These are phyloP conservation scores for Pyrenochaeta sp. DNA, from an alignment of 2,329 filamentous ascomycete species.

Conservation along the genomic window DNA sequence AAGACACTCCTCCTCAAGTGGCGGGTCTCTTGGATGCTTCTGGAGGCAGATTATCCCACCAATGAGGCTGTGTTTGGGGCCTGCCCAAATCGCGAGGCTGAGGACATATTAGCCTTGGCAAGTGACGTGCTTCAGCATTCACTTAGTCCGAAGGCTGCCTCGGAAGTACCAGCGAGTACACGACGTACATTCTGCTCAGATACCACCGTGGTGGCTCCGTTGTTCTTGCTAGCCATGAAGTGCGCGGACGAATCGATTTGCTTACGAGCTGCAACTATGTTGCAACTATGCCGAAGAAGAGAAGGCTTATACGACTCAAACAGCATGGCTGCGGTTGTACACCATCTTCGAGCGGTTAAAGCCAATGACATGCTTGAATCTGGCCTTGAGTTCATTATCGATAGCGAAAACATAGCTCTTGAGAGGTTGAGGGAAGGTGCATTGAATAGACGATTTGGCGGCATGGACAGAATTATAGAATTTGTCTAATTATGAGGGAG, in stretches of 20 bases:
- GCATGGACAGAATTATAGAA: background rate
- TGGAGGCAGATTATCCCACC: slow-evolving; percentile 6
- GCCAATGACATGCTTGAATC: background rate
- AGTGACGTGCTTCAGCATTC: slow-evolving; percentile 1
- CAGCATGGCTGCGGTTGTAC: slow-evolving; percentile 1
- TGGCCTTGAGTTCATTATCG: background rate
- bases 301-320: slow-evolving; percentile 6
- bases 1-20: slow-evolving; percentile 6
- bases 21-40: slow-evolving; percentile 3
- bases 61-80: slow-evolving; percentile 3
- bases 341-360: background rate
- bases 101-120: slow-evolving; percentile 1
- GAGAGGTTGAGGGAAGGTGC: slow-evolving; percentile 1
- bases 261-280: slow-evolving; percentile 3
- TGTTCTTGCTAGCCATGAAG: slow-evolving; percentile 8
- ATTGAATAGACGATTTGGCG: background rate
- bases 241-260: slow-evolving; percentile 6
- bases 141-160: background rate
- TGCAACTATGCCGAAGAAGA: background rate
- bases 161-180: background rate
- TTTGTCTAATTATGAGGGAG: background rate
- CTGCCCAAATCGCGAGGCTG: slow-evolving; percentile 5
- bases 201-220: slow-evolving; percentile 7
- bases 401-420: background rate
- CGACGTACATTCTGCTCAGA: slow-evolving; percentile 3